Evolutionary conservation across 129 eudicot genomes (phyloP).

Genomic region (Arctium minus): DNA sequence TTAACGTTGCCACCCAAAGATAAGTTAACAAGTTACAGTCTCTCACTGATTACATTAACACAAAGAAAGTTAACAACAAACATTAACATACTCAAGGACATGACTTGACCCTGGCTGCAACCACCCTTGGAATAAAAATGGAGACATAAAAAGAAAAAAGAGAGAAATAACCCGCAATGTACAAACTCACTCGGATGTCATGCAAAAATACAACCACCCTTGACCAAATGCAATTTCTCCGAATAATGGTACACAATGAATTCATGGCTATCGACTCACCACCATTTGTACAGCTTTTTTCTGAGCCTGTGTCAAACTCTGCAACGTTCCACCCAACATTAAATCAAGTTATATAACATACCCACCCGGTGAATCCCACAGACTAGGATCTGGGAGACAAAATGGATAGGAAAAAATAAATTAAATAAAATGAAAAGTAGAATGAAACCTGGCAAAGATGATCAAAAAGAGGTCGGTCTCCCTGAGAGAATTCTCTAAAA

Average conservation of each 20-base stretch:
- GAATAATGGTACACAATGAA: slow-evolving; percentile 9
- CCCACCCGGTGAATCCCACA: neutral
- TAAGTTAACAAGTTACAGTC: neutral
- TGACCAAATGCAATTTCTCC: slow-evolving; percentile 10
- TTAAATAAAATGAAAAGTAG: neutral
- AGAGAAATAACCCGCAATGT: slow-evolving; percentile 28
- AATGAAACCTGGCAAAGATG: slow-evolving; percentile 75
- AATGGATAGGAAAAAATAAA: neutral
- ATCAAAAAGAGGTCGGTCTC: slow-evolving; percentile 57
- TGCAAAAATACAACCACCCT: slow-evolving; percentile 7
- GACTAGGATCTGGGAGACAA: neutral
- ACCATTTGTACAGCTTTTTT: slow-evolving; percentile 56
- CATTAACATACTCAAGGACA: neutral
- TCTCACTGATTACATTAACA: neutral
- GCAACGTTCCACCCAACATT: slow-evolving; percentile 18
- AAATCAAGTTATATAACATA: neutral
- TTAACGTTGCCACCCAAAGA: neutral
- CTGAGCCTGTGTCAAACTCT: slow-evolving; percentile 71
- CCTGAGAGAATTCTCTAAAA: slow-evolving; percentile 61
- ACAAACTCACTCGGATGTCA: slow-evolving; percentile 38
- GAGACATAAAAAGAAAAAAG: neutral
- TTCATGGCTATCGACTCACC: slow-evolving; percentile 30
- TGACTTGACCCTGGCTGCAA: neutral
- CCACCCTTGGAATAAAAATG: neutral
- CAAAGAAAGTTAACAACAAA: neutral